Evolutionary conservation across 2,329 filamentous ascomycete genomes (phyloP), one percentile per base, ranked within the genome.

Genomic region (Tolypocladium ovalisporum): DNA sequence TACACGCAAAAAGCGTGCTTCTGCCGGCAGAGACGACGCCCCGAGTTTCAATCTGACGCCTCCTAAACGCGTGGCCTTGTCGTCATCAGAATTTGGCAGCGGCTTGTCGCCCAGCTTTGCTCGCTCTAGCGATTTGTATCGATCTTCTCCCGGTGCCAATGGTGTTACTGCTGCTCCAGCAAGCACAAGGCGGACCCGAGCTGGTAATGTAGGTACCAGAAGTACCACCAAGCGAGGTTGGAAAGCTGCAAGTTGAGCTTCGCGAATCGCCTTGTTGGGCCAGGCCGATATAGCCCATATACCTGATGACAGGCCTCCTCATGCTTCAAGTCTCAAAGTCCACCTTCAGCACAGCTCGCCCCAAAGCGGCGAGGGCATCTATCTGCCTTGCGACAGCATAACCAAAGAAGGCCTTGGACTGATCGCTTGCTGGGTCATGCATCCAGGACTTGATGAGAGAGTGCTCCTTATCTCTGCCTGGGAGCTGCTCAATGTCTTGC

Each of bases 351-450:
- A 80, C 64, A 19, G 72, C 72, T 19, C 74, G 64, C 1, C 79
- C 79, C 36, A 82, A 66, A 2, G 65, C 66, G 3, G 79, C 75
- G 56, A 84, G 64, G n/a, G 68, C 66, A 55, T 73, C 71, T 22
- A 84, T 65, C 36, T 78, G 77, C 57, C 74, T 68, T 27, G 80
- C 65, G 12, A 84, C 75, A n/a, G 72, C 74, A 56, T 71, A 73
- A 36, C 76, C 71, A 62, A 81, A 81, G 61, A 83, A 82, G 1
- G 68, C 64, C n/a, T 64, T 68, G 2, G 72, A 75, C 36, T 71
- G 69, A 1, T 72, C 67, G 35, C 68, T 68, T 3, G 69, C 67
- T 0, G 74, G 78, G 36, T 78, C 67, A 35, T 66, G 65, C 29
- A 64, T 68, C 76, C 80, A 82, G 5, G 69, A 66, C 35, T 68